Percentiles rank a stretch among this genome's conserved stretches.
Evolutionary conservation across 2,329 filamentous ascomycete species (phyloP).

Genomic region (Talaromyces piceae): DNA sequence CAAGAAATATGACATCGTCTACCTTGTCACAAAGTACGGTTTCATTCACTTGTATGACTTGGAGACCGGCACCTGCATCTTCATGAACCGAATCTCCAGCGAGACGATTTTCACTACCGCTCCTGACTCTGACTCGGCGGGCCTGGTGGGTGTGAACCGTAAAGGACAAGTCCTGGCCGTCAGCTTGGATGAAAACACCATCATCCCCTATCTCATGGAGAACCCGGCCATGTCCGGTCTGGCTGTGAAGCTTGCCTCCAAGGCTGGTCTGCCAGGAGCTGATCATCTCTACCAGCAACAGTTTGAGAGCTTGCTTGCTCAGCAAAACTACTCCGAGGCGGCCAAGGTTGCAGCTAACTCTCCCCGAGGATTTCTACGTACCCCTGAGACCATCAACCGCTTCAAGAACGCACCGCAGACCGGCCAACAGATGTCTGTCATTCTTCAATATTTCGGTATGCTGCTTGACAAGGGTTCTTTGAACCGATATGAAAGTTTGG

Average conservation of each 20-base stretch:
- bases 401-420: slow-evolving; percentile 76
- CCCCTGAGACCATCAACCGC: slow-evolving; percentile 87
- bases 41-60: slow-evolving; percentile 99
- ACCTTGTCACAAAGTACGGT: slow-evolving; percentile 96
- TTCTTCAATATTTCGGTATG: slow-evolving; percentile 96
- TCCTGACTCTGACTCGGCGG: slow-evolving; percentile 71
- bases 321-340: slow-evolving; percentile 76
- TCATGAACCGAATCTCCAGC: slow-evolving; percentile 99
- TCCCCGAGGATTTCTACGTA: slow-evolving; percentile 88
- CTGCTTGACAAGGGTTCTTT: slow-evolving; percentile 89
- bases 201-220: slow-evolving; percentile 91
- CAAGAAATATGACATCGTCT: slow-evolving; percentile 91
- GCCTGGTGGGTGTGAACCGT: slow-evolving; percentile 91
- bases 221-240: slow-evolving; percentile 91
- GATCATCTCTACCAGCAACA: slow-evolving; percentile 89
- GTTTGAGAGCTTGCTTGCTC: slow-evolving; percentile 78
- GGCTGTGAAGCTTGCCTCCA: slow-evolving; percentile 91
- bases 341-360: slow-evolving; percentile 97
- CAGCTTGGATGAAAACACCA: slow-evolving; percentile 80
- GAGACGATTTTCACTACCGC: slow-evolving; percentile 98
- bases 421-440: slow-evolving; percentile 73
- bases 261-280: slow-evolving; percentile 86
- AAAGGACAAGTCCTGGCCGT: slow-evolving; percentile 96
- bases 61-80: slow-evolving; percentile 90
- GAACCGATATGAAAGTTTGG: slow-evolving; percentile 88